Conservation (phyloP, 192 early-diverging fungal species). For the Coemansia guatemalensis region DNA sequence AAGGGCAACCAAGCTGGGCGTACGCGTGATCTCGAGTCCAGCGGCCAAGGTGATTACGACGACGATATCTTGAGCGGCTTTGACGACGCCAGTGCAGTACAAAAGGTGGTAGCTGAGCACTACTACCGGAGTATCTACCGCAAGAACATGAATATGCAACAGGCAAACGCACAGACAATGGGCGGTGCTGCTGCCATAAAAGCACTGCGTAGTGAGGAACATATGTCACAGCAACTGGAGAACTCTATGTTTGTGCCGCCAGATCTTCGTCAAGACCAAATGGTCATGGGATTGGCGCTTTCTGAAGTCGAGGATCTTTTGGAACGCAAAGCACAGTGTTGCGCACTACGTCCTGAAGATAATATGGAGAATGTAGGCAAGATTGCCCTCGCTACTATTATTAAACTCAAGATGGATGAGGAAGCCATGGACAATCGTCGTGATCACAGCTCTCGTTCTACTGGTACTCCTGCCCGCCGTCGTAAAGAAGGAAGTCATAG, state of each 20-base stretch:
- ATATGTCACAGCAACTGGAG: constrained; percentile 22
- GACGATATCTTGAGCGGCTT: constrained; percentile 29
- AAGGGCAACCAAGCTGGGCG: constrained; percentile 11
- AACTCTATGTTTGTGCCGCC: constrained; percentile 18
- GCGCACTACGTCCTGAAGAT: constrained; percentile 31
- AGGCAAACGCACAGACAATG: constrained; percentile 31
- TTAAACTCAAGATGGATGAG: constrained; percentile 52
- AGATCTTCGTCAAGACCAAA: constrained; percentile 37
- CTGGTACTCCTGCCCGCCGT: not conserved
- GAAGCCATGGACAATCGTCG: not conserved
- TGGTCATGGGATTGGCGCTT: constrained; percentile 40
- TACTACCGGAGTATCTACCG: constrained; percentile 45
- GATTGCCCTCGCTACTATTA: constrained; percentile 46
- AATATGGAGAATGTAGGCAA: constrained; percentile 36
- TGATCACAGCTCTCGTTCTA: constrained; percentile 4
- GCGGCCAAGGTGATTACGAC: not conserved
- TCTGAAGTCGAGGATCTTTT: constrained; percentile 40
- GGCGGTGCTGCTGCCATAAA: constrained; percentile 46
- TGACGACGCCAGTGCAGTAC: constrained; percentile 37
- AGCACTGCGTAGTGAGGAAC: constrained; percentile 27
- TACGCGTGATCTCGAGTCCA: constrained; percentile 40
- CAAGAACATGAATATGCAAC: constrained; percentile 34
- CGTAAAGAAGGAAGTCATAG: not conserved
- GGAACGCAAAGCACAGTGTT: constrained; percentile 21
- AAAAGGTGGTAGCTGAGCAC: constrained; percentile 40